Base-by-base conservation (phyloP, 106 monocot species). In the Dioscorea alata region DNA sequence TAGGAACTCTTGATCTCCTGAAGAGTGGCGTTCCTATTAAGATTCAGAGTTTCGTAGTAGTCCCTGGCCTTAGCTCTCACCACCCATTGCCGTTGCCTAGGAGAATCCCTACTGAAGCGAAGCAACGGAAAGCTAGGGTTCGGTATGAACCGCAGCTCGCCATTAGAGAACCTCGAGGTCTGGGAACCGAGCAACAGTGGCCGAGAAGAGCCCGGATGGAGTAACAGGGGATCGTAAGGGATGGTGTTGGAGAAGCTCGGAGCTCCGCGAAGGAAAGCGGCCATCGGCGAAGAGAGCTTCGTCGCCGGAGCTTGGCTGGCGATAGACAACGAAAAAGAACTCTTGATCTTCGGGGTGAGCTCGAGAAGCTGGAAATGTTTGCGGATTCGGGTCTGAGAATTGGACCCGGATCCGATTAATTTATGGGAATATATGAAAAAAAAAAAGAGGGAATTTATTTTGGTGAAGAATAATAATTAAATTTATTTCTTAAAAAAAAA, bases 1-100 rank as follows among this genome's bases (percentile, higher is more conserved):
- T 88, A 88, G 19, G 88, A 60, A 18, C 57, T 64, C 74, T 84
- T 88, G 78, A 88, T 79, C 84, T 88, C 88, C 78, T 84, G 81
- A 2, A 88, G 64, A 13, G 78, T 81, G 19, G 88, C 84, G 69
- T 78, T 69, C 63, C 84, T 74, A 59, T 62, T 73, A 60, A 88
- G 50, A 53, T 84, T 84, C 34, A 88, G 88, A 33, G 72, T 75
- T 14, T 49, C 74, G 60, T 88, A 88, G 70, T 78, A 76, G 69
- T 88, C 83, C 80, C 51, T 61, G 32, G 23, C 69, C 60, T 50
- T 77, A 33, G 70, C 78, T 61, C 67, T 61, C 13, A 65, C 64
- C 23, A 49, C n/a, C 13, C 59, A 54, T 61, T 48, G 28, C 23
- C n/a, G 24, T 48, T 32, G 50, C 66, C 34, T 19, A 59, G 22